These are phyloP conservation scores for Geosiphon pyriformis DNA, from an alignment of 192 early-diverging fungal genomes.

Conservation along the genomic window DNA sequence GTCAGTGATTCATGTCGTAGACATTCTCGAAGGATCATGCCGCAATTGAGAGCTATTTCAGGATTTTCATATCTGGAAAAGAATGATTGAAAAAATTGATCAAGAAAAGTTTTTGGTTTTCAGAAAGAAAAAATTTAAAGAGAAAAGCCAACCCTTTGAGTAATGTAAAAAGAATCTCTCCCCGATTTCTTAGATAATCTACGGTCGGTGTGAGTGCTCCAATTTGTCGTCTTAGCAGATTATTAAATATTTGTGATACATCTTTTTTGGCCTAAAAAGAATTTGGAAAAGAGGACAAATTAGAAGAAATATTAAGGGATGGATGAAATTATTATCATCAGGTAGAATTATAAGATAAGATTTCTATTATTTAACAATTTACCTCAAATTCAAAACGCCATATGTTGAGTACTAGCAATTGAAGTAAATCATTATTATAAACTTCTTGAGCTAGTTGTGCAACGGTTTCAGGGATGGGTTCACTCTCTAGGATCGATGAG, in stretches of 20 bases:
- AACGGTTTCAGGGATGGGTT: constrained; percentile 85
- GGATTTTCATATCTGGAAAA: constrained; percentile 83
- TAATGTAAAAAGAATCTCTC: constrained; percentile 78
- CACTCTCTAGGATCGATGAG: constrained; percentile 68
- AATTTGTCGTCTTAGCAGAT: constrained; percentile 89
- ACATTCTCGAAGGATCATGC: constrained; percentile 96
- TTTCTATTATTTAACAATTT: constrained; percentile 24
- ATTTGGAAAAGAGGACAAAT: too few species aligned
- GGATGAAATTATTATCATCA: too few species aligned
- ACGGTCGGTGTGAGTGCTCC: constrained; percentile 93
- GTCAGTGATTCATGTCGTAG: constrained; percentile 90
- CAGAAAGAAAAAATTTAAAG: neutral
- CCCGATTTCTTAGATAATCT: constrained; percentile 84
- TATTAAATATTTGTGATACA: constrained; percentile 96
- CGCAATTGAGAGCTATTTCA: constrained; percentile 95
- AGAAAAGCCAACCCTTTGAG: constrained; percentile 60
- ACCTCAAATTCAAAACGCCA: constrained; percentile 89
- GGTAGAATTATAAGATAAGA: too few species aligned
- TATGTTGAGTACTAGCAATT: constrained; percentile 85
- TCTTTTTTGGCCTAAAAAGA: constrained; percentile 92
- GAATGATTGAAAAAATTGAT: neutral
- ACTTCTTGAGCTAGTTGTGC: constrained; percentile 94
- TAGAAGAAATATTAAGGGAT: too few species aligned
- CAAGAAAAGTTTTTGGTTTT: too few species aligned
- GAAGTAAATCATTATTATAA: constrained; percentile 86